Percentiles rank a stretch among this genome's conserved stretches.
Evolutionary conservation across 768 basidiomycete species (phyloP).

Genomic region (Amanita rubescens): DNA sequence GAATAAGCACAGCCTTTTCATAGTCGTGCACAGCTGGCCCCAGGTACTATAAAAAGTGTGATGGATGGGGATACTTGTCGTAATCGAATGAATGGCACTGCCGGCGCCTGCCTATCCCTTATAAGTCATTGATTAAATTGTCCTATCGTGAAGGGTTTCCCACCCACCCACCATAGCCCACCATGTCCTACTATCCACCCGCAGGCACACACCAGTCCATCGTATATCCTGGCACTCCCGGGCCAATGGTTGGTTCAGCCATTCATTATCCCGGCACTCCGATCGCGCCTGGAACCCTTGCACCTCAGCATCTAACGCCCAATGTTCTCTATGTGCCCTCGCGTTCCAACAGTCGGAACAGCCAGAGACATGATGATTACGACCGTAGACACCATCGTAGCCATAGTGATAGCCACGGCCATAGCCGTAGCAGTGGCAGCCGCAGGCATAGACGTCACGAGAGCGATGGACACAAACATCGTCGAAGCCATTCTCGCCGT

Average conservation of each 20-base stretch:
- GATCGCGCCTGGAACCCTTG: too few species aligned
- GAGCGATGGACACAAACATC: conserved; percentile 15
- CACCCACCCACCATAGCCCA: conserved; percentile 2
- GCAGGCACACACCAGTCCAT: conserved; percentile 28
- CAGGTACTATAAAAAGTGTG: too few species aligned
- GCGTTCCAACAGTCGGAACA: neutral
- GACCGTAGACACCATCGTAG: conserved; percentile 10
- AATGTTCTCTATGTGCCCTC: conserved; percentile 7
- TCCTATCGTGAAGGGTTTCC: neutral
- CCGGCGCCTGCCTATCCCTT: neutral
- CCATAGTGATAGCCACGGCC: neutral
- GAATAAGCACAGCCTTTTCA: conserved; percentile 34
- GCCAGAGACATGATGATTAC: conserved; percentile 14
- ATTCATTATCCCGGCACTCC: neutral
- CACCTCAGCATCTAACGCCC: conserved; percentile 11
- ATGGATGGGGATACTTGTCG: too few species aligned
- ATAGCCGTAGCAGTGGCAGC: neutral
- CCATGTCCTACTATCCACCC: conserved; percentile 33
- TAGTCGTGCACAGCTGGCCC: neutral
- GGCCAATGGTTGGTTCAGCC: too few species aligned
- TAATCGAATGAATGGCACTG: neutral
- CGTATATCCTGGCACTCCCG: conserved; percentile 21
- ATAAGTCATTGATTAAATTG: neutral
- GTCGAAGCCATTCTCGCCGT: conserved; percentile 19
- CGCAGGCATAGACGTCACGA: conserved; percentile 10